Conservation (phyloP, 192 early-diverging fungal genomes). For the Backusella tuberculispora region DNA sequence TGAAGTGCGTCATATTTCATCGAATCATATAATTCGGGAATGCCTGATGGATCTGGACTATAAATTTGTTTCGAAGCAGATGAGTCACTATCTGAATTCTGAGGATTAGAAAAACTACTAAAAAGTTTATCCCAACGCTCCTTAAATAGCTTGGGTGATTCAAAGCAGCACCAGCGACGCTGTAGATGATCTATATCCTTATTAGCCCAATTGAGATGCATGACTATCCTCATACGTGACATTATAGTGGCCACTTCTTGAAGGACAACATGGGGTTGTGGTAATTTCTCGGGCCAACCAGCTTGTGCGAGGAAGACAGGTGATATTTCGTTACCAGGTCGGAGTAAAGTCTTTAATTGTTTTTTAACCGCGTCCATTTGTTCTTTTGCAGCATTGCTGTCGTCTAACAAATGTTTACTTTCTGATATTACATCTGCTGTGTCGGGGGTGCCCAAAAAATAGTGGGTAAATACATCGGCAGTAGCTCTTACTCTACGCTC, state of each 20-base stretch:
- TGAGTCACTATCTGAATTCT: conserved; percentile 23
- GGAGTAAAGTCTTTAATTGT: conserved; percentile 57
- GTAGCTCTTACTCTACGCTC: conserved; percentile 91
- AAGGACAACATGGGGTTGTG: conserved; percentile 54
- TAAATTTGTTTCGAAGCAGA: background rate
- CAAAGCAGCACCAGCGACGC: conserved; percentile 88
- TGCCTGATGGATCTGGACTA: conserved; percentile 74
- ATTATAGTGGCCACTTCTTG: conserved; percentile 74
- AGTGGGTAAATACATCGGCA: conserved; percentile 68
- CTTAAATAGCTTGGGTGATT: conserved; percentile 81
- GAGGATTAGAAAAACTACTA: conserved; percentile 73
- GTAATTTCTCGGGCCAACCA: conserved; percentile 45
- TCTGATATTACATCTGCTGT: conserved; percentile 68
- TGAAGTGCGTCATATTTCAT: conserved; percentile 97
- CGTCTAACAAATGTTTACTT: conserved; percentile 93
- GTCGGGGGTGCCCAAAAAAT: conserved; percentile 63
- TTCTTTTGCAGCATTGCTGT: conserved; percentile 93
- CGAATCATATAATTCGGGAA: conserved; percentile 94
- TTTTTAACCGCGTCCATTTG: conserved; percentile 88
- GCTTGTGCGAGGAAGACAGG: conserved; percentile 28
- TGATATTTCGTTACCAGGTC: conserved; percentile 38
- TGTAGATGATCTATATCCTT: conserved; percentile 65
- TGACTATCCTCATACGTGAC: conserved; percentile 63
- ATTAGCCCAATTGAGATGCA: conserved; percentile 77
- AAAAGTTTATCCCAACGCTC: conserved; percentile 99